These are phyloP conservation scores for Eucalyptus sideroxylon DNA, from an alignment of 345 rosid genomes.

Conservation along the genomic window DNA sequence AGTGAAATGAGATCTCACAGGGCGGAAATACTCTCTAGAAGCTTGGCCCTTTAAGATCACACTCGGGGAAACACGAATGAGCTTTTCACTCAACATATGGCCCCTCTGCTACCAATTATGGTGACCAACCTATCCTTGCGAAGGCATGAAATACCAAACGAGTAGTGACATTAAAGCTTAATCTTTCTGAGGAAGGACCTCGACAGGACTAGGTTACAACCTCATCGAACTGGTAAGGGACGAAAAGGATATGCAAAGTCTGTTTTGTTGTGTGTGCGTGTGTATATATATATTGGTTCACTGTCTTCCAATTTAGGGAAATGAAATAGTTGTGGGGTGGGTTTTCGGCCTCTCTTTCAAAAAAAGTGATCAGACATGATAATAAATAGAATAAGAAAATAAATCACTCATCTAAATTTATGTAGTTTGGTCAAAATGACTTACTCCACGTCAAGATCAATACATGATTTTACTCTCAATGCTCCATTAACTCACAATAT, in stretches of 20 bases:
- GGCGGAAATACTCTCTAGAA: not conserved
- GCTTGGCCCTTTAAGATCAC: not conserved
- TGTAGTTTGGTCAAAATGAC: not conserved
- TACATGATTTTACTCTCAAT: not conserved
- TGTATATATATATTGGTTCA: too few relatives aligned
- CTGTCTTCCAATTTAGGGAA: too few relatives aligned
- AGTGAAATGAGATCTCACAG: not conserved
- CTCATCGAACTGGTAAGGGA: not conserved
- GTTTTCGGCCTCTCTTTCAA: not conserved
- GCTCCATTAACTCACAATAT: not conserved
- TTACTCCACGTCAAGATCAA: not conserved
- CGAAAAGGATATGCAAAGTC: not conserved
- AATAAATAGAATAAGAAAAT: not conserved
- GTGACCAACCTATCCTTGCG: not conserved
- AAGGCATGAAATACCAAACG: not conserved
- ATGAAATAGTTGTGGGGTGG: too few relatives aligned
- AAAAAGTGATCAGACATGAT: not conserved
- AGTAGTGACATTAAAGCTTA: not conserved
- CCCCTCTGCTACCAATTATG: not conserved
- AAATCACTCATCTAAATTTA: not conserved
- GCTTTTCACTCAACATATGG: not conserved
- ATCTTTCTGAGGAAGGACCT: not conserved
- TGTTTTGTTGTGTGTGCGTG: too few relatives aligned
- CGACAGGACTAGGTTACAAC: not conserved
- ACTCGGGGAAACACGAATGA: not conserved